Base-by-base conservation (phyloP, 495 filamentous ascomycete species). In the Penicillium desertorum region DNA sequence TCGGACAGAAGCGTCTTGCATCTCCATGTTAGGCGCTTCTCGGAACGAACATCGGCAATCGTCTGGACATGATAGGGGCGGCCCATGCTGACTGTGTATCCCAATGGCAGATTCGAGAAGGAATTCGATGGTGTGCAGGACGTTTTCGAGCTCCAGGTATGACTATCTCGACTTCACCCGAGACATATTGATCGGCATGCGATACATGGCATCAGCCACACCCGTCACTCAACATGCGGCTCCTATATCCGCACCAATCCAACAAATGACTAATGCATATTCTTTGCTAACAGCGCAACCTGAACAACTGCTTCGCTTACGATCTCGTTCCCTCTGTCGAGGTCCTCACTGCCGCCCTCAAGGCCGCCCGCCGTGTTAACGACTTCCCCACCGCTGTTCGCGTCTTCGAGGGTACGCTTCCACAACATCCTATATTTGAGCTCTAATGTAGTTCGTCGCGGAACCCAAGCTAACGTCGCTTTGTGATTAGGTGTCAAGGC, bases 291-390 rank as follows among this genome's bases (percentile, higher is more conserved):
- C 67, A 98, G 92, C 92, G 94, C 71, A 99, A 99, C 78, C 83
- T 99, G 64, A 99, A 99, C 87, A 99, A 99, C 80, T 92, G 89
- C 74, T 99, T 99, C 79, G 94, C 94, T 73, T 99, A 99, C 87
- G 94, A 99, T 84, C 86, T 99, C 69, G 94, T 99, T 61, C 94
- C 94, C 64, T 92, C 93, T 51, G 85, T 93, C 51, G 86, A 90
- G 65, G 95, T 99, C 70, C 86, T 97, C 76, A 83, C 84, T 64
- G 92, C 94, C 63, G 94, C 94, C 54, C 83, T 99, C 53, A 87
- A 83, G 73, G 94, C 94, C 59, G 94, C 94, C 50, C 81, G 94
- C 70, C 84, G 94, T 73, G 95, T 99, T 71, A 96, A 99, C 79
- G 94, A 99, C 81, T 98, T 87, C 83, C 93, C 94, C 62, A 98